phyloP scores from a whole-genome alignment of 1,284 basidiomycete genomes.

The Ustilago hordei region DNA sequence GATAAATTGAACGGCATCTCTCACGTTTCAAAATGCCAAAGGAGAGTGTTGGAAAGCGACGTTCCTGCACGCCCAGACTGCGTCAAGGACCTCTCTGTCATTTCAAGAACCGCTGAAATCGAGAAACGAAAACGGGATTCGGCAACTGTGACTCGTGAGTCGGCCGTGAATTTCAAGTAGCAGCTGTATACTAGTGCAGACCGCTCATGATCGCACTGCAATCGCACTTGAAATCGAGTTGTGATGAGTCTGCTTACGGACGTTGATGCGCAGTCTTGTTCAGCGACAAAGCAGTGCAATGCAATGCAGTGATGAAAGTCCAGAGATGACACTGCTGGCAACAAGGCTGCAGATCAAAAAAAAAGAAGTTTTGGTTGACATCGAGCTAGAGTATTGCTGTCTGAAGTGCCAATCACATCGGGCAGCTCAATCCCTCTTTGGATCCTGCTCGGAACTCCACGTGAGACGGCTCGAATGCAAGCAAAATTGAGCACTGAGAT shows the following conservation, averaged over 20 bases:
- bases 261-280: neutral
- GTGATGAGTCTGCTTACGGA: no score
- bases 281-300: neutral
- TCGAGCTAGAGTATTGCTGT: no score
- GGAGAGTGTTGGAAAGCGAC: slow-evolving; percentile 9
- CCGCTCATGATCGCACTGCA: slow-evolving; percentile 10
- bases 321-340: neutral
- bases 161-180: neutral
- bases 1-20: slow-evolving; percentile 10
- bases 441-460: no score
- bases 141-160: neutral
- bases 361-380: no score
- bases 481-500: no score
- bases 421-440: no score
- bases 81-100: neutral
- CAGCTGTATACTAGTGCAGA: neutral
- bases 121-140: neutral
- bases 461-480: no score
- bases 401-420: no score
- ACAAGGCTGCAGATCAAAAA: neutral
- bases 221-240: neutral
- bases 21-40: neutral
- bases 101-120: slow-evolving; percentile 8
- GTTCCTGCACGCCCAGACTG: neutral
- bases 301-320: no score